Evolutionary conservation across 306 rosid species (phyloP).

Genomic region (Corylus heterophylla): DNA sequence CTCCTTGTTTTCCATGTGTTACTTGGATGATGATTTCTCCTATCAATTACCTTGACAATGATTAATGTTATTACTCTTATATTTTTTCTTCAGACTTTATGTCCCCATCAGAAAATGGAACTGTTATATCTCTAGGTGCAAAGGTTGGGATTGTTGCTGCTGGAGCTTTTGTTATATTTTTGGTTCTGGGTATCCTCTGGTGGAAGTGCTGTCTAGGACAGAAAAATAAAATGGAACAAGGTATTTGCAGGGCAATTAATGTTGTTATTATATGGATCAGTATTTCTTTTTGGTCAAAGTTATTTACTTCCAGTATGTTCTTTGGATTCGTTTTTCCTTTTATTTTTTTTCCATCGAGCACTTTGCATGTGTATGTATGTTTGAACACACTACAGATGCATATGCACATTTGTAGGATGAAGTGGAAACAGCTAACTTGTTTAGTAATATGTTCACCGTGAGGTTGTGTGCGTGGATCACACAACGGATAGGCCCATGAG

Average conservation of each 20-base stretch:
- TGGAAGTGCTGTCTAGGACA: slow-evolving; percentile 25
- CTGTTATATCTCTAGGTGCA: slow-evolving; percentile 20
- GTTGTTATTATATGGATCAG: background rate
- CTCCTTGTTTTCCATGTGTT: background rate
- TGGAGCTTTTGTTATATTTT: slow-evolving; percentile 21
- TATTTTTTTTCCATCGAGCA: no score
- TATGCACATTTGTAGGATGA: no score
- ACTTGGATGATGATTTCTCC: background rate
- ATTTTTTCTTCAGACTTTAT: slow-evolving; percentile 27
- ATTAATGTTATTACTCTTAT: background rate
- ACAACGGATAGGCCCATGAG: no score
- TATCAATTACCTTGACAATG: background rate
- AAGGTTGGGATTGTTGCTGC: slow-evolving; percentile 38
- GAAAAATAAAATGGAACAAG: slow-evolving; percentile 32
- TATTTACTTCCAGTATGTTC: background rate
- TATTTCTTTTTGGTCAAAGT: no score
- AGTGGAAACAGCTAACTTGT: no score
- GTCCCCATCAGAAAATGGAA: slow-evolving; percentile 30
- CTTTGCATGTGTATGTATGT: background rate
- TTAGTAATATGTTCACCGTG: no score
- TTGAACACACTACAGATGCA: no score
- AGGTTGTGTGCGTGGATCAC: no score
- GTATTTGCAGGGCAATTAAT: slow-evolving; percentile 12
- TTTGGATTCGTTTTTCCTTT: no score
- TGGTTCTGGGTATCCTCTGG: slow-evolving; percentile 32